These are phyloP conservation scores for Ophiostoma fasciatum DNA, from an alignment of 2,329 filamentous ascomycete species.

Conservation along the genomic window DNA sequence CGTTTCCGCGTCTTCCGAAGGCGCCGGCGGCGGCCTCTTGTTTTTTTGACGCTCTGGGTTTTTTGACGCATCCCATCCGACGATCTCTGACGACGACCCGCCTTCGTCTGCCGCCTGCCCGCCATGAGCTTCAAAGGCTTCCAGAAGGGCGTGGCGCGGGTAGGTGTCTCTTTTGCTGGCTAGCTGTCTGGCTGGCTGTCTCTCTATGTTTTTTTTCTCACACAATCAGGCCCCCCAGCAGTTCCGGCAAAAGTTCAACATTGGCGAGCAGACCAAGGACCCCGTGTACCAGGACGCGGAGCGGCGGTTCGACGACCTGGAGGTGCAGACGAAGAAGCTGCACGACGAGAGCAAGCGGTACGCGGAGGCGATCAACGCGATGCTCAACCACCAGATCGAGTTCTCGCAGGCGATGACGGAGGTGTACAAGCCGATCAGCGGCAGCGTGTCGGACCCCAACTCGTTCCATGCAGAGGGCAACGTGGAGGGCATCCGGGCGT, in stretches of 20 bases:
- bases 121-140: constrained; percentile 97
- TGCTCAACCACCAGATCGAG: constrained; percentile 94
- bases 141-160: constrained; percentile 74
- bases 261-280: constrained; percentile 92
- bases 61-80: too few species aligned
- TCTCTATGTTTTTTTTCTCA: background rate
- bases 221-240: constrained; percentile 64
- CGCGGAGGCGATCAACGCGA: constrained; percentile 94
- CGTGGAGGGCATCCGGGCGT: constrained; percentile 81
- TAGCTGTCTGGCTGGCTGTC: too few species aligned
- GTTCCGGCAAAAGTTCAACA: constrained; percentile 83
- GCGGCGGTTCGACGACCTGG: constrained; percentile 82
- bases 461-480: constrained; percentile 72
- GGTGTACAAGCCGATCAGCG: constrained; percentile 96
- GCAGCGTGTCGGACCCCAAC: constrained; percentile 84
- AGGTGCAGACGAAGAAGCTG: constrained; percentile 89
- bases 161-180: constrained; percentile 34
- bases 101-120: too few species aligned
- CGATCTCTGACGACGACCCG: constrained; percentile 2
- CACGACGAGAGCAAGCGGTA: constrained; percentile 97
- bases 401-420: constrained; percentile 94
- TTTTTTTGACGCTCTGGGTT: too few species aligned
- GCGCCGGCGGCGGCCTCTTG: too few species aligned
- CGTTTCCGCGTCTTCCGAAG: too few species aligned
- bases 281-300: constrained; percentile 90